These are phyloP conservation scores for Suaeda aralocaspica DNA, from an alignment of 148 eudicot genomes.

Conservation along the genomic window DNA sequence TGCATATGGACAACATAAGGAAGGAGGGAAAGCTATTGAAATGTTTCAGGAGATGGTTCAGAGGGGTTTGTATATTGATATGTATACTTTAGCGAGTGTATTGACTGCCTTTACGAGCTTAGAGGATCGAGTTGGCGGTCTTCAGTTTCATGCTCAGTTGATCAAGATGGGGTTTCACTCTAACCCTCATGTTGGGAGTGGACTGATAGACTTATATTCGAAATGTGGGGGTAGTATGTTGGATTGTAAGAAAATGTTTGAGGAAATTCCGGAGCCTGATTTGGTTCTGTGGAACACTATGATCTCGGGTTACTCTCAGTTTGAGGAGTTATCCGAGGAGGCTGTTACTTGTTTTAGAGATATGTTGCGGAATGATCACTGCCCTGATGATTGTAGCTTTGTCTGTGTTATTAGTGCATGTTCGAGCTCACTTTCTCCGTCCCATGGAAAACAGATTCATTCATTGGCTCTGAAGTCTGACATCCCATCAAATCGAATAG, in stretches of 20 bases:
- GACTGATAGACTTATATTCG: conserved; percentile 68
- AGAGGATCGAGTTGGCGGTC: conserved; percentile 57
- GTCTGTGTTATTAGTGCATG: conserved; percentile 74
- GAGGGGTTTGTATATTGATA: conserved; percentile 46
- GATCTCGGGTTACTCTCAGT: conserved; percentile 64
- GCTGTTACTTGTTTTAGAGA: conserved; percentile 56
- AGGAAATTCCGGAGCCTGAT: conserved; percentile 60
- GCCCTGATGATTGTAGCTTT: conserved; percentile 71
- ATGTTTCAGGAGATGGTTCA: conserved; percentile 62
- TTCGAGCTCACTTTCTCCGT: conserved; percentile 55
- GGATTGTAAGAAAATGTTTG: conserved; percentile 48
- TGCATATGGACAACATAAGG: conserved; percentile 53
- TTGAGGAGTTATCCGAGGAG: conserved; percentile 53
- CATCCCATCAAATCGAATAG: conserved; percentile 57
- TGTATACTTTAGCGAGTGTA: conserved; percentile 82
- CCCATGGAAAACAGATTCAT: conserved; percentile 73
- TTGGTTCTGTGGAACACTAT: conserved; percentile 80
- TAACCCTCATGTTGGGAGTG: conserved; percentile 69
- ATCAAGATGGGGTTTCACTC: conserved; percentile 60
- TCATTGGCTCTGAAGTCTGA: conserved; percentile 55
- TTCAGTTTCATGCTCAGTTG: conserved; percentile 66
- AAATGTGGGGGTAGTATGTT: conserved; percentile 49
- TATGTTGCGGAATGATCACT: conserved; percentile 50
- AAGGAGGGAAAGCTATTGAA: conserved; percentile 51
- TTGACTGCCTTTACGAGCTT: conserved; percentile 71